Percentiles rank a stretch among this genome's conserved stretches.
Evolutionary conservation across 1,284 basidiomycete species (phyloP).

Genomic region (Cystobasidiaceae sp.): DNA sequence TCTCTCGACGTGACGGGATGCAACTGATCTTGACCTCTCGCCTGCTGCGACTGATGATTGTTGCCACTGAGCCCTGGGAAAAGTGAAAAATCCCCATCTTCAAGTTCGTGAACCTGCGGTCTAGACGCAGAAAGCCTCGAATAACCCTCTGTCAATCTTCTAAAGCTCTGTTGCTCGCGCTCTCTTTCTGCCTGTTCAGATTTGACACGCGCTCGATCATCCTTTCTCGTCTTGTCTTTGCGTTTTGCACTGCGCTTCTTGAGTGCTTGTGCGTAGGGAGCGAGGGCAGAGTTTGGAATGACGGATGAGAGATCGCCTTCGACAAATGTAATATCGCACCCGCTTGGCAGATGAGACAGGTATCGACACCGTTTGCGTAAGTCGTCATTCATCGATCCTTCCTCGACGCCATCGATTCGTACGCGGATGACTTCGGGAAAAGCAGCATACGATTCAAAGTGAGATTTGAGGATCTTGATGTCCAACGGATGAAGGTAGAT

Average conservation of each 20-base stretch:
- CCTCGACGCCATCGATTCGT: conserved; percentile 67
- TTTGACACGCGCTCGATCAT: conserved; percentile 68
- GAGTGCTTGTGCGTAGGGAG: conserved; percentile 71
- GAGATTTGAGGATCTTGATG: conserved; percentile 82
- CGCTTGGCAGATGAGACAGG: conserved; percentile 82
- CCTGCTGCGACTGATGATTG: not conserved
- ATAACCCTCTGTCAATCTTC: not conserved
- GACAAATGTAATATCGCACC: conserved; percentile 88
- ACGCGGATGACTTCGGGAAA: conserved; percentile 80
- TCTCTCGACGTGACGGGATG: conserved; percentile 8
- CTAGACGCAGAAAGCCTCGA: conserved; percentile 9
- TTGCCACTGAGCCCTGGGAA: not conserved
- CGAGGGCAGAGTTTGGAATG: conserved; percentile 60
- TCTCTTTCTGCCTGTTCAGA: conserved; percentile 59
- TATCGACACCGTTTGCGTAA: conserved; percentile 92
- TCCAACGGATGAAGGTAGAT: conserved; percentile 94
- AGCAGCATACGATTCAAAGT: conserved; percentile 72
- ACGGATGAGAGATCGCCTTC: conserved; percentile 77
- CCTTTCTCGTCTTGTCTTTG: conserved; percentile 69
- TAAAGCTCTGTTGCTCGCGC: conserved; percentile 52
- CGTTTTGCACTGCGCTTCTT: conserved; percentile 67
- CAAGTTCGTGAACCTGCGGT: conserved; percentile 3
- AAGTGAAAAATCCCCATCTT: conserved; percentile 4
- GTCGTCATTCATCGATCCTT: conserved; percentile 66
- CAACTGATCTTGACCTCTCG: not conserved